Evolutionary conservation across 345 rosid species (phyloP).

Genomic region (Citrus sp.): DNA sequence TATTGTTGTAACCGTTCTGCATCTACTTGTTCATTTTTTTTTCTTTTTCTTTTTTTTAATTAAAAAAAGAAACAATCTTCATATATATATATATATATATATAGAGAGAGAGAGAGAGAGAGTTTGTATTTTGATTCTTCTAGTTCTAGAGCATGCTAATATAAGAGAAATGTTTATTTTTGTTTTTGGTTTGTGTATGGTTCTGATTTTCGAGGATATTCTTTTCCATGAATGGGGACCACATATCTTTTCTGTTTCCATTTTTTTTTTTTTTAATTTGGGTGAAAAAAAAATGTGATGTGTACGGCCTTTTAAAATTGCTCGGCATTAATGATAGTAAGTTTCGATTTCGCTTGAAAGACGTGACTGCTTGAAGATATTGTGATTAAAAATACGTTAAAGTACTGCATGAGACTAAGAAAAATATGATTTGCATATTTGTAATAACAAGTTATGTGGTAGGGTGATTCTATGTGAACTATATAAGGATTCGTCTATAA

Average conservation of each 20-base stretch:
- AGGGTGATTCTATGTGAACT: no score
- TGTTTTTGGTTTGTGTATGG: neutral
- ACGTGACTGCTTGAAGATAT: no score
- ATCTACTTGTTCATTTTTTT: neutral
- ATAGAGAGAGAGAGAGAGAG: neutral
- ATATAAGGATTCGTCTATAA: no score
- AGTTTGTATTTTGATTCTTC: neutral
- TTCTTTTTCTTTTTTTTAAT: no score
- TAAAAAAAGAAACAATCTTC: neutral
- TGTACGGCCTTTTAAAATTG: neutral
- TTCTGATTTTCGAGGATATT: neutral
- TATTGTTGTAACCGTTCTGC: conserved; percentile 6
- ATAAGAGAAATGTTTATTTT: neutral
- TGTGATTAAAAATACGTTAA: no score
- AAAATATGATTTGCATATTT: no score
- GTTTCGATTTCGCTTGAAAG: no score
- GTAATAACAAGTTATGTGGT: no score
- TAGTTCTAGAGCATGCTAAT: neutral
- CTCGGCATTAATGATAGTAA: no score
- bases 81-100: neutral
- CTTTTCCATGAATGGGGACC: neutral
- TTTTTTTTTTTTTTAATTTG: neutral
- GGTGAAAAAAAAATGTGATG: neutral
- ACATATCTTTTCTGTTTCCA: neutral
- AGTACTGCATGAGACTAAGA: no score